These are phyloP conservation scores for Nicotiana rustica DNA, from an alignment of 305 asterid species.

Conservation along the genomic window DNA sequence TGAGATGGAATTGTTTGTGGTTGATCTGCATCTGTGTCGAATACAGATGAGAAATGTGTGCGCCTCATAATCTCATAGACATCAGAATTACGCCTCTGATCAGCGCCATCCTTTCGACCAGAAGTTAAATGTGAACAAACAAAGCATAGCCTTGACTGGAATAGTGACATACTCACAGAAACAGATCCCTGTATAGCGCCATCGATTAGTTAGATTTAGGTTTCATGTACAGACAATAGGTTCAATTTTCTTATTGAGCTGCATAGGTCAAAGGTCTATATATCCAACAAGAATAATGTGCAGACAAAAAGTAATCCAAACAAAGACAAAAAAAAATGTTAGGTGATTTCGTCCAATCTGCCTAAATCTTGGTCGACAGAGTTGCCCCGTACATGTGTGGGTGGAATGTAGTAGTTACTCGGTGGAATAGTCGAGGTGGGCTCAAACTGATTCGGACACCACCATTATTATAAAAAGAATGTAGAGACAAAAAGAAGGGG, in stretches of 20 bases:
- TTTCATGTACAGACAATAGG: slow-evolving; percentile 9
- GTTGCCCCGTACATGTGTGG: no score
- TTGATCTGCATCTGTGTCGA: slow-evolving; percentile 60
- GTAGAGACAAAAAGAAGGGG: background rate
- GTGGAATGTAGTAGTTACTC: no score
- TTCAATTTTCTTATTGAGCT: background rate
- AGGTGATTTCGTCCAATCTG: no score
- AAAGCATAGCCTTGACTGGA: slow-evolving; percentile 85
- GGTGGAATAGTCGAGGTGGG: no score
- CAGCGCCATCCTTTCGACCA: slow-evolving; percentile 80
- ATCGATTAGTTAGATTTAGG: slow-evolving; percentile 30
- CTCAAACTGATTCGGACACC: no score
- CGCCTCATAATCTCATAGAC: slow-evolving; percentile 80
- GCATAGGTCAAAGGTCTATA: no score
- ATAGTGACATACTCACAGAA: slow-evolving; percentile 88
- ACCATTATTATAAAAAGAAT: no score
- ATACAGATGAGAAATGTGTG: slow-evolving; percentile 73
- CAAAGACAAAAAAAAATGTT: no score
- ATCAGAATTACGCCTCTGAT: slow-evolving; percentile 78
- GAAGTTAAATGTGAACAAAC: slow-evolving; percentile 95
- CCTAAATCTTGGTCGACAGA: no score
- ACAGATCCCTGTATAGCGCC: slow-evolving; percentile 77
- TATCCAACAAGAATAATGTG: no score
- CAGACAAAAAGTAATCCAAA: no score
- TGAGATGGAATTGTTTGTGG: slow-evolving; percentile 89